These are phyloP conservation scores for Solanum chiquidenum DNA, from an alignment of 257 asterid genomes.

Conservation along the genomic window DNA sequence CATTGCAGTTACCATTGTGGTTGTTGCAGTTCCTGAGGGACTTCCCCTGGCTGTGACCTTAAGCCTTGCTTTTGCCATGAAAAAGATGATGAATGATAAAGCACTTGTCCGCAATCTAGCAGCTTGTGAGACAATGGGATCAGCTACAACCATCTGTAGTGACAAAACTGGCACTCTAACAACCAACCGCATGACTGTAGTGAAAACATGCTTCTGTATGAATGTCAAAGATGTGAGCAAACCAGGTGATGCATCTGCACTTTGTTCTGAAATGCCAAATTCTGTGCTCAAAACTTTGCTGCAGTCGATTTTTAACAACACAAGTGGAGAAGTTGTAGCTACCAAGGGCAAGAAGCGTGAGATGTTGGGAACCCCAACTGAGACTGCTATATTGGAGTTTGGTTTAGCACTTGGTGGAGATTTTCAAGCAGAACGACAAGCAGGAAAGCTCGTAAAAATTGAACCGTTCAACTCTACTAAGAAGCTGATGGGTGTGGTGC, in stretches of 20 bases:
- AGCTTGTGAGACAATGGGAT: slow-evolving; percentile 15
- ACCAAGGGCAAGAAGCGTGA: background rate
- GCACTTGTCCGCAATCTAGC: slow-evolving; percentile 13
- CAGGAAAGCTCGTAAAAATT: slow-evolving; percentile 2
- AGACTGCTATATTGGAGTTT: slow-evolving; percentile 4
- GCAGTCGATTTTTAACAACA: slow-evolving; percentile 8
- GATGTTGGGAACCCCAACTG: slow-evolving; percentile 12
- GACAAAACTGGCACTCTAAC: slow-evolving; percentile 13
- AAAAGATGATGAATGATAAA: slow-evolving; percentile 14
- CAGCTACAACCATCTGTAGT: slow-evolving; percentile 13
- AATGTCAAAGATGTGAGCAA: slow-evolving; percentile 2
- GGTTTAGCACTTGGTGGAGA: slow-evolving; percentile 9
- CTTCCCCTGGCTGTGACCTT: slow-evolving; percentile 12
- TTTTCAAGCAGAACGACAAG: slow-evolving; percentile 5
- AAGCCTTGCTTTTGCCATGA: slow-evolving; percentile 14
- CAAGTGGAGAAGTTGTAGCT: slow-evolving; percentile 4
- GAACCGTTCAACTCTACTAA: slow-evolving; percentile 10
- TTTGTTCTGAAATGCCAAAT: background rate
- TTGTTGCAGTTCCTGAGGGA: slow-evolving; percentile 12
- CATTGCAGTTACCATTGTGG: slow-evolving; percentile 7
- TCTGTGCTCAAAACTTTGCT: background rate
- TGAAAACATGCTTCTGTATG: slow-evolving; percentile 10
- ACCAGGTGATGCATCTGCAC: background rate
- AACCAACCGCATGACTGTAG: slow-evolving; percentile 11
- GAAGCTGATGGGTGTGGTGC: slow-evolving; percentile 5